Evolutionary conservation across 371 early-diverging fungal species (phyloP), one percentile per base, ranked within the genome.

Genomic region (Mortierella sp.): DNA sequence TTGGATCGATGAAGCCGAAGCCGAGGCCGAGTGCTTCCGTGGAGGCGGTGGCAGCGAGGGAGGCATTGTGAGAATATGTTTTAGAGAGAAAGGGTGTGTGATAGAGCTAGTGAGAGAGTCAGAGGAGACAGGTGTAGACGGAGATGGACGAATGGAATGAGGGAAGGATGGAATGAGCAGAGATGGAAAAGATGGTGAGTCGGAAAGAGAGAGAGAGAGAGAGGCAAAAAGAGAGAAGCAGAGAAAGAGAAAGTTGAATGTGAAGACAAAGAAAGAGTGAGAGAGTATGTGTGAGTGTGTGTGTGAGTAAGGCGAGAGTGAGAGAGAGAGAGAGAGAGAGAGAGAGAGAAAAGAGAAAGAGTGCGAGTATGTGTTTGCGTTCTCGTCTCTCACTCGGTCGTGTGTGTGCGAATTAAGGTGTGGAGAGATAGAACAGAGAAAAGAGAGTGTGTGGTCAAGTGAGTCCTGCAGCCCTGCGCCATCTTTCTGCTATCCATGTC

Each of bases 11-110:
- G 50, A 21, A 5, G 37, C 37, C 37, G 37, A 37, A 9, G 5
- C 37, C 16, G 73, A 59, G 9, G 71, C 55, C 19, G 76, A 68
- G 29, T 57, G 57, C 37, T 67, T 70, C 21, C 76, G 71, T 25
- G 76, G 76, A 56, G 76, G 76, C 57, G 76, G 72, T 21, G 71
- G 76, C 16, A 76, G 50, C 3, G 76, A 76, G 25, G 62, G 67
- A 11, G 71, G 66, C 75, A 75, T 75, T 15, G 60, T 53, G 50
- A 62, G 28, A 28, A 15, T 12, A 18, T 50, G 30, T 7, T n/a
- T n/a, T n/a, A n/a, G 21, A n/a, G 51, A 26, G 51, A 12, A 7
- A 50, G 11, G 9, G 29, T 53, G 28, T 23, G 19, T 28, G 56
- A 47, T 21, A 21, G 29, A 60, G 44, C 14, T 52, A 59, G 23